Conservation (phyloP, 768 basidiomycete genomes). For the Hypholoma sublateritium region DNA sequence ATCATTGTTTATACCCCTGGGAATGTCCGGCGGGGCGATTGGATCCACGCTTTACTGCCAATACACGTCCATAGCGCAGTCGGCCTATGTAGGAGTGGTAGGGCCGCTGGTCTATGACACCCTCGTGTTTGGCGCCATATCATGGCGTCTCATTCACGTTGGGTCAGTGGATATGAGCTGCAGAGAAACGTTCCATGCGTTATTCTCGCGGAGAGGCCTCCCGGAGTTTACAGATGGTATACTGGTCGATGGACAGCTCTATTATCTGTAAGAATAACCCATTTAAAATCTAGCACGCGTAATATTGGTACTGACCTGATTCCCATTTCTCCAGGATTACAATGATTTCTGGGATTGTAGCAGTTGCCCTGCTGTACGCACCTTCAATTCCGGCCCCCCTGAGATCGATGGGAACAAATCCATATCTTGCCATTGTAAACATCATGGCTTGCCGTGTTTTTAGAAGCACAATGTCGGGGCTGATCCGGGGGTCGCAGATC, state of each 20-base stretch:
- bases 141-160: constrained; percentile 21
- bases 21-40: background rate
- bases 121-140: constrained; percentile 30
- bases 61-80: background rate
- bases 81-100: constrained; percentile 4
- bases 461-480: background rate
- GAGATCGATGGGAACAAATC: background rate
- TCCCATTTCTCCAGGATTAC: background rate
- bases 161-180: background rate
- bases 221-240: constrained; percentile 22
- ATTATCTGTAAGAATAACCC: constrained; percentile 24
- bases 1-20: background rate
- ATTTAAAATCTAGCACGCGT: too few species aligned
- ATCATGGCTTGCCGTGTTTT: background rate
- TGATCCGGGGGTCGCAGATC: too few species aligned
- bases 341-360: background rate
- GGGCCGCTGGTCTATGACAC: constrained; percentile 25
- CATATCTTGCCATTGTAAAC: background rate
- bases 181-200: background rate
- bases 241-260: constrained; percentile 25
- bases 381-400: background rate
- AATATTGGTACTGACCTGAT: background rate
- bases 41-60: background rate
- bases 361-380: background rate
- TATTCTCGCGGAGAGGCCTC: constrained; percentile 19